A percentile compares a stretch with the other conserved stretches of the same genome.
Evolutionary conservation across 1,284 basidiomycete genomes (phyloP).

Genomic region (Ustilago nuda): DNA sequence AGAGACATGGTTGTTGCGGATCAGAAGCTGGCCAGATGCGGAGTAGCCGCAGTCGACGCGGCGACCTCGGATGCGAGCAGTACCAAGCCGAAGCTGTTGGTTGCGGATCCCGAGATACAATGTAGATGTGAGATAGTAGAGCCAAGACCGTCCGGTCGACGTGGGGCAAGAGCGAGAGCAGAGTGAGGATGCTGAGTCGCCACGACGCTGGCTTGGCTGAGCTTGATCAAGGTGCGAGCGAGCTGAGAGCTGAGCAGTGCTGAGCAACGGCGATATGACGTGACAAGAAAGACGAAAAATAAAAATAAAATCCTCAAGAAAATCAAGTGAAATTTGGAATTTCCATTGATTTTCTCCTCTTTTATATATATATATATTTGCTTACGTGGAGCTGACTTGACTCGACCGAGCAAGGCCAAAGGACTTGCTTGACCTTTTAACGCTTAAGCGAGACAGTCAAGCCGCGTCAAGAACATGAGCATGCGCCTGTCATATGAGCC

Average conservation of each 20-base stretch:
- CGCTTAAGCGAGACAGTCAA: conserved; percentile 34
- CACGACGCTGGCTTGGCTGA: no score
- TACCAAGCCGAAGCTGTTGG: neutral
- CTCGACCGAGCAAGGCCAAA: conserved; percentile 8
- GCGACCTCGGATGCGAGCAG: neutral
- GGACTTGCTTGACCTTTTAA: conserved; percentile 1
- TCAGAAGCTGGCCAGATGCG: conserved; percentile 15
- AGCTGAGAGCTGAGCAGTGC: neutral
- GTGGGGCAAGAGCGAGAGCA: neutral
- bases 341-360: neutral
- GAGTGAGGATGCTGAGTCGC: neutral
- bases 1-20: conserved; percentile 22
- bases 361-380: neutral
- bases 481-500: conserved; percentile 10
- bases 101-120: neutral
- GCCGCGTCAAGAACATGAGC: conserved; percentile 5
- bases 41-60: neutral
- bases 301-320: neutral
- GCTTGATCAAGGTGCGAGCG: no score
- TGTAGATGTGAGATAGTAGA: neutral
- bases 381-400: neutral
- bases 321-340: conserved; percentile 4
- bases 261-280: conserved; percentile 6
- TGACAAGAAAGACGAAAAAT: neutral
- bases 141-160: neutral